These are phyloP conservation scores for Casuarina glauca DNA, from an alignment of 306 rosid genomes.

Conservation along the genomic window DNA sequence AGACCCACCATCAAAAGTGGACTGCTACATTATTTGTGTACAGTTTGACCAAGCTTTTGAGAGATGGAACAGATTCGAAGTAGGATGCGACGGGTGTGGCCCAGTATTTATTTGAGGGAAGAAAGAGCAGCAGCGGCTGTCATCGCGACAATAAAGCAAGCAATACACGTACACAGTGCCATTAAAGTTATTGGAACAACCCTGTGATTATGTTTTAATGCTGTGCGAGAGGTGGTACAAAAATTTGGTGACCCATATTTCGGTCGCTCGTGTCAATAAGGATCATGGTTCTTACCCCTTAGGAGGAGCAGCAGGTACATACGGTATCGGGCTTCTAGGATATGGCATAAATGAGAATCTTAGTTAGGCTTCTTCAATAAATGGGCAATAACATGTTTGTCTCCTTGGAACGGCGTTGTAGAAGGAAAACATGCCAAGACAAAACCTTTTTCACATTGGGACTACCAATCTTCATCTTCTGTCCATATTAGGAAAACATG, in stretches of 20 bases:
- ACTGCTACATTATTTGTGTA: no score
- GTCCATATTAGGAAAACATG: no score
- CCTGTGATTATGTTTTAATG: neutral
- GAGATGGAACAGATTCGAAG: neutral
- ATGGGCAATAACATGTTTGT: neutral
- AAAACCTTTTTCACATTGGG: no score
- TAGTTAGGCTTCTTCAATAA: constrained; percentile 1
- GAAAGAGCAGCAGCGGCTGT: neutral
- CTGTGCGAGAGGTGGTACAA: neutral
- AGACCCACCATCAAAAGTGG: neutral
- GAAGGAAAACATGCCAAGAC: neutral
- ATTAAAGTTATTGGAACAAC: neutral
- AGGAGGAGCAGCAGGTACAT: neutral
- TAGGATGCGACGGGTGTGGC: neutral
- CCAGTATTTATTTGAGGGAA: neutral
- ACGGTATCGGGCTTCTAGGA: neutral
- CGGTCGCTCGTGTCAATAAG: neutral
- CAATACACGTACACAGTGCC: neutral
- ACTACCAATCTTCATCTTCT: no score
- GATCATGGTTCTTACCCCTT: neutral
- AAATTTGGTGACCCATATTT: neutral
- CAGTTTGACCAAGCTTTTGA: no score
- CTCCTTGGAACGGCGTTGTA: neutral
- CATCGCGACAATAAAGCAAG: neutral
- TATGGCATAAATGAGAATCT: neutral